Evolutionary conservation across 345 rosid species (phyloP).

Genomic region (Melastoma malabathricum): DNA sequence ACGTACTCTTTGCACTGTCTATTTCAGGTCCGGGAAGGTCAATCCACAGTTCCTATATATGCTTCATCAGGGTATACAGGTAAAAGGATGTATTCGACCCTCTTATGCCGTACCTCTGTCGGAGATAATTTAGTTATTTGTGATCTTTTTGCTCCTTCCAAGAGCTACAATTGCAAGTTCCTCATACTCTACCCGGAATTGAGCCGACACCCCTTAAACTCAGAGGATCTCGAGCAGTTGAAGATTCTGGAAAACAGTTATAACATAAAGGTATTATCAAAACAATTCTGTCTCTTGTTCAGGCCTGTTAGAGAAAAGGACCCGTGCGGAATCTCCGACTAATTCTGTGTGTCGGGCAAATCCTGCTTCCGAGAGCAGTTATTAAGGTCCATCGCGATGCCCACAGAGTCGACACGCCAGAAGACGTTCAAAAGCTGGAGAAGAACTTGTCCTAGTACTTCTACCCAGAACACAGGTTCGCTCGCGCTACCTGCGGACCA

Average conservation of each 20-base stretch:
- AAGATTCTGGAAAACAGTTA: conserved; percentile 96
- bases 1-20: conserved; percentile 4
- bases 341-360: background rate
- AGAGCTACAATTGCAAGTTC: conserved; percentile 89
- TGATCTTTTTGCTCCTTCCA: conserved; percentile 3
- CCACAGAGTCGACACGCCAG: conserved; percentile 77
- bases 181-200: conserved; percentile 65
- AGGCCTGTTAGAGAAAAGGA: background rate
- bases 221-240: conserved; percentile 92
- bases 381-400: conserved; percentile 90
- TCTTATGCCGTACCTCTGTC: too few relatives aligned
- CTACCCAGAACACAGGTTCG: too few relatives aligned
- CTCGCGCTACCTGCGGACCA: too few relatives aligned
- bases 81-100: conserved; percentile 6
- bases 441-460: conserved; percentile 34
- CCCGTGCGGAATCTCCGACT: background rate
- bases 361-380: conserved; percentile 26
- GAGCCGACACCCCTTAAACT: conserved; percentile 76
- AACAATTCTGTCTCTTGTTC: background rate
- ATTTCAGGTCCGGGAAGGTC: conserved; percentile 60
- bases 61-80: conserved; percentile 99
- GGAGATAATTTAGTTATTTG: background rate
- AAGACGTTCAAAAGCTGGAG: conserved; percentile 68
- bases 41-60: conserved; percentile 74
- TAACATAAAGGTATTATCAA: conserved; percentile 73